Evolutionary conservation across 2,329 filamentous ascomycete species (phyloP), one percentile per base, ranked within the genome.

Genomic region (Orbilia oligospora): DNA sequence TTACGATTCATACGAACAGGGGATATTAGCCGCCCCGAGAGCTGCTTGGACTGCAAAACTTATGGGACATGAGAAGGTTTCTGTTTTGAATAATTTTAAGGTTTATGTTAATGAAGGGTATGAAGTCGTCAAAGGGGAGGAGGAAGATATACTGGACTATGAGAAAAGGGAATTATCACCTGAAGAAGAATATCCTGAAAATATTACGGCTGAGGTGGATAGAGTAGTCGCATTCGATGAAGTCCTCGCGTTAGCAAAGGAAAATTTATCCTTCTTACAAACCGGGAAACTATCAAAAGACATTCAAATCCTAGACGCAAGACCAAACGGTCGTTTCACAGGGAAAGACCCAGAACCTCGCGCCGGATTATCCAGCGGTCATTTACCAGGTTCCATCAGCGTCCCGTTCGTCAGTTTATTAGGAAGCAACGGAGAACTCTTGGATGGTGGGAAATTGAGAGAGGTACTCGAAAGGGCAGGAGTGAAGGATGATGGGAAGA

Each of bases 1-100:
- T 4, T 99, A 99, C 83, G 96, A 99, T 84, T 91, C 90, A 30
- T 91, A 93, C 80, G 94, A 98, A 86, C 86, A 95, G 33, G 96
- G 96, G 9, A 94, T 99, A 77, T 97, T 99, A 86, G 96, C 92
- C 82, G 96, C 95, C 0, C 96, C 96, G 3, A 89, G 96, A 49
- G 95, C 97, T 0, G 95, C 91, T 72, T 99, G 96, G 96, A 99
- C 95, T 0, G 87, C 99, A 80, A 90, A 90, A 82, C 90, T 93
- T 38, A 98, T 98, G 84, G 96, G 96, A 0, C 96, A 99, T 84
- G 87, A 90, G 53, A 91, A 90, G 80, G 95, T 99, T 14, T 94
- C 97, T 84, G 86, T 99, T 18, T 86, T 99, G 70, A 97, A 99
- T 86, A 99, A 99, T 86, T 99, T 97, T 86, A 92, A 91, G 84